Percentiles rank a stretch among this genome's conserved stretches.
These are phyloP conservation scores for Lenwebbia sp. DNA, from an alignment of 345 rosid species.

Conservation along the genomic window DNA sequence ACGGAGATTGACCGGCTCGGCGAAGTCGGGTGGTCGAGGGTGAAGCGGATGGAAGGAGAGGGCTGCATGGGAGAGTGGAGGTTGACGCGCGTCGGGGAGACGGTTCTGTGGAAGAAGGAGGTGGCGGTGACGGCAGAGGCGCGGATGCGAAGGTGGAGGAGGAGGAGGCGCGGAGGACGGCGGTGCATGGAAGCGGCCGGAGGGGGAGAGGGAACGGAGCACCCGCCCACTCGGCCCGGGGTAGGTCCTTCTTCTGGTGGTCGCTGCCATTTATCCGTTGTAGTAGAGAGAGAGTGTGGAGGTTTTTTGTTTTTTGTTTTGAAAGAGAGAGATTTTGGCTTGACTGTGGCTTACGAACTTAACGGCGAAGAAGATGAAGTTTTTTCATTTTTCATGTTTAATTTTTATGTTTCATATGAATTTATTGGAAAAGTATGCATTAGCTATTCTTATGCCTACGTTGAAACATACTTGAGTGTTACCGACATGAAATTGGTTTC, in stretches of 20 bases:
- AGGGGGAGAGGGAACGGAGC: slow-evolving; percentile 26
- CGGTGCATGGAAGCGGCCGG: slow-evolving; percentile 28
- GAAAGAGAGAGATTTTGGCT: not conserved
- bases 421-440: no score
- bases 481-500: no score
- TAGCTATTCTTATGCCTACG: no score
- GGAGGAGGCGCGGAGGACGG: slow-evolving; percentile 12
- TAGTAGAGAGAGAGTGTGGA: not conserved
- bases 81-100: slow-evolving; percentile 21
- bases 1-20: slow-evolving; percentile 37
- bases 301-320: not conserved
- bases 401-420: no score
- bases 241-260: slow-evolving; percentile 22
- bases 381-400: no score
- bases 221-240: slow-evolving; percentile 17
- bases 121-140: slow-evolving; percentile 13
- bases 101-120: slow-evolving; percentile 28
- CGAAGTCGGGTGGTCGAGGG: slow-evolving; percentile 23
- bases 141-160: slow-evolving; percentile 38
- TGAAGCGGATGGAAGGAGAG: slow-evolving; percentile 31
- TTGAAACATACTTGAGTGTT: no score
- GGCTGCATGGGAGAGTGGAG: slow-evolving; percentile 20
- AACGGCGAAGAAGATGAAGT: no score
- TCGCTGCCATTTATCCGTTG: slow-evolving; percentile 35
- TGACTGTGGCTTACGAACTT: no score